phyloP scores from a whole-genome alignment of 208 protist species.

The Blechomonas ayalai region DNA sequence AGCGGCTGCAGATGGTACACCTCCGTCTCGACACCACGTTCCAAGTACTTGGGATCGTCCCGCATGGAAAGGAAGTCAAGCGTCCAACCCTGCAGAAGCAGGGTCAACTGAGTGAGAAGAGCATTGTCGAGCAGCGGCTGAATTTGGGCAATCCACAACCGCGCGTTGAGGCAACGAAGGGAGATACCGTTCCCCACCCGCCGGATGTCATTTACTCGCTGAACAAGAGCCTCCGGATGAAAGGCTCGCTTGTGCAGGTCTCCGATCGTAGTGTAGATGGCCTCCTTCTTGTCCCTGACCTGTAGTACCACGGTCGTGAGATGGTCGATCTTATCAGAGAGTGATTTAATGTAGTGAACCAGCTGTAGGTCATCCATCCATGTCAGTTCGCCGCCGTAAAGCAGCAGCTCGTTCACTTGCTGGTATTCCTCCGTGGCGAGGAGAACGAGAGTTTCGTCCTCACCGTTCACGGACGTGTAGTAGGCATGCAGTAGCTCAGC shows the following conservation, averaged over 20 bases:
- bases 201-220: conserved; percentile 49
- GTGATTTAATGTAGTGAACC: conserved; percentile 38
- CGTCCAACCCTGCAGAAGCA: conserved; percentile 69
- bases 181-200: conserved; percentile 41
- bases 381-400: conserved; percentile 37
- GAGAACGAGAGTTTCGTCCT: conserved; percentile 70
- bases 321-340: conserved; percentile 48
- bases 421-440: conserved; percentile 75
- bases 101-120: conserved; percentile 53
- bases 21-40: conserved; percentile 43
- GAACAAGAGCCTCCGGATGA: conserved; percentile 50
- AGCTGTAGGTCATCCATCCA: conserved; percentile 61
- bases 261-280: conserved; percentile 40
- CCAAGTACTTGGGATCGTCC: conserved; percentile 53
- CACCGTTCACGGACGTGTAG: conserved; percentile 59
- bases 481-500: conserved; percentile 52
- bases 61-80: conserved; percentile 79
- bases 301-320: conserved; percentile 50
- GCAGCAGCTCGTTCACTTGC: conserved; percentile 46
- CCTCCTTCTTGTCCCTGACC: conserved; percentile 49
- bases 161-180: conserved; percentile 44
- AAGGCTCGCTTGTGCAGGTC: conserved; percentile 29
- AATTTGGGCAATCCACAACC: conserved; percentile 58
- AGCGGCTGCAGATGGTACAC: conserved; percentile 75
- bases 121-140: conserved; percentile 71